Evolutionary conservation across 257 asterid genomes (phyloP), one percentile per base, ranked within the genome.

Genomic region (Nicotiana otophora): DNA sequence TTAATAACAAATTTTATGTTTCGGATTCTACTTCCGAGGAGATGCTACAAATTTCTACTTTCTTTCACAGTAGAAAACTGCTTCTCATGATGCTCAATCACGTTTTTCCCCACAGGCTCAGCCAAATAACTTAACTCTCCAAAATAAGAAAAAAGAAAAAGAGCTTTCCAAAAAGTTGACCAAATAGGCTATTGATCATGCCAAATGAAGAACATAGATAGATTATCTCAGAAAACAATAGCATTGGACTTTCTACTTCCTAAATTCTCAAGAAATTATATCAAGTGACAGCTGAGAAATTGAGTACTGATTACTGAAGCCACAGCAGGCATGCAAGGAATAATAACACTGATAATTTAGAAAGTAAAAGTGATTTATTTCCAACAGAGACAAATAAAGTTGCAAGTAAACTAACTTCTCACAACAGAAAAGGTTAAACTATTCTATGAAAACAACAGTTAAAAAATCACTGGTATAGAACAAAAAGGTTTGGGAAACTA

Each of bases 361-460:
- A 75, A 51, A 75, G 46, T 28, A 75, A 60, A 53, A 51, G 80
- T 9, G 64, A 30, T 53, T 10, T 51, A 75, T 53, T 75, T 75
- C 64, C 64, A 75, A 23, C 7, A 46, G 23, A 74, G 61, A 54
- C 15, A 42, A 42, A 48, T 57, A 23, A 26, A 46, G 33, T 74
- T 28, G 64, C 48, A 75, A 75, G 80, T 28, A 75, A 75, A 75
- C 79, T 74, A 74, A 48, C 79, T 48, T 74, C 62, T 48, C 42
- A 74, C 39, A 74, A 48, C 46, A 51, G 42, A 10, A 48, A 26
- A 15, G 39, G 0, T 74, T 74, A 15, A 48, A 74, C 48, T 28
- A 53, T 51, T 75, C 28, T 20, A 75, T 1, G 80, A 4, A 16
- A 15, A 26, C 16, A 28, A 16, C 80, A 74, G 23, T 74, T 74